These are phyloP conservation scores for Tuber brumale DNA, from an alignment of 495 filamentous ascomycete species.

Conservation along the genomic window DNA sequence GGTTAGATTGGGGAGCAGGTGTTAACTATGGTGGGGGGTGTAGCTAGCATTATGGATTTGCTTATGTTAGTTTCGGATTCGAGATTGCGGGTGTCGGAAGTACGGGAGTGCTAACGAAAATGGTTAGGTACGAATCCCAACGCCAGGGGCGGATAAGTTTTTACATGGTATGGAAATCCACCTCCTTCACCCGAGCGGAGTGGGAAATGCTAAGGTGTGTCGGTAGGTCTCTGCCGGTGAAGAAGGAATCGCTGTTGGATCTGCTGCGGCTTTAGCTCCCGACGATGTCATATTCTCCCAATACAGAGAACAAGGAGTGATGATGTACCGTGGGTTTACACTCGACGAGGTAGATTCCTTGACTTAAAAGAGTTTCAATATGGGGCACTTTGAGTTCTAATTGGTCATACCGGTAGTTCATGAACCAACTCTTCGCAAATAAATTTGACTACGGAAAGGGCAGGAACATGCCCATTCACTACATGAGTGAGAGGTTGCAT, in stretches of 20 bases:
- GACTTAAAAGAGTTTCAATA: not conserved
- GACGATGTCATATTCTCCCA: conserved; percentile 90
- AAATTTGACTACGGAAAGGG: conserved; percentile 70
- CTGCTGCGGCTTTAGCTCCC: conserved; percentile 69
- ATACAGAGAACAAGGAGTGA: conserved; percentile 88
- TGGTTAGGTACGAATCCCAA: conserved; percentile 46
- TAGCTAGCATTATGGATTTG: conserved; percentile 36
- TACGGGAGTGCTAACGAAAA: not conserved
- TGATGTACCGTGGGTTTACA: conserved; percentile 81
- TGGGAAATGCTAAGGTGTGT: not conserved
- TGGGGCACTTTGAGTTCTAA: not conserved
- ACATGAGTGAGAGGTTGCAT: conserved; percentile 70
- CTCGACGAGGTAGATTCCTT: conserved; percentile 44
- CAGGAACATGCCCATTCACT: conserved; percentile 97
- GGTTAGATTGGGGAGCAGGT: not conserved
- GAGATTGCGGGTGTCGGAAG: not conserved
- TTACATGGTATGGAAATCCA: conserved; percentile 66
- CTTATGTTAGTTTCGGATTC: conserved; percentile 21
- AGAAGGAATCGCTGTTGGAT: conserved; percentile 87
- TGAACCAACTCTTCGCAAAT: conserved; percentile 94
- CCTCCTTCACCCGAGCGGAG: not conserved
- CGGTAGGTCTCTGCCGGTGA: conserved; percentile 66
- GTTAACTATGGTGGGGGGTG: conserved; percentile 60
- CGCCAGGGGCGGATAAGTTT: conserved; percentile 79
- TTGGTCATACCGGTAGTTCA: conserved; percentile 61